Base-by-base conservation (phyloP, 495 filamentous ascomycete genomes). In the Neurospora sp. region DNA sequence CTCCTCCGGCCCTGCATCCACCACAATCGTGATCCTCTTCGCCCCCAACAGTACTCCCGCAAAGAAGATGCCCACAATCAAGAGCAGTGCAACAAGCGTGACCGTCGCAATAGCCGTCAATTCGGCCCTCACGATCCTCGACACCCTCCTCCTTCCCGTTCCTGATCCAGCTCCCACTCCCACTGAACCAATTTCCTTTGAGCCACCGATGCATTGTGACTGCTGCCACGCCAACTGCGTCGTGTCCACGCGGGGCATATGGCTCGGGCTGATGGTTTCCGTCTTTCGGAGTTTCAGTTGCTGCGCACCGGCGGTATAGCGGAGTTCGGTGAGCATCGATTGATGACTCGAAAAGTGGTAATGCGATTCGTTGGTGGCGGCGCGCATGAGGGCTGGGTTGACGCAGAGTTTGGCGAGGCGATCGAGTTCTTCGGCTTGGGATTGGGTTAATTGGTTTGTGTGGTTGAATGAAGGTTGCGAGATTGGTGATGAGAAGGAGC, bases 41-140 rank as follows among this genome's bases (percentile, higher is more conserved):
- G 72, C 72, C 16, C 72, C 72, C 38, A 70, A 22, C 68, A 73
- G 9, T 7, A 70, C 68, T 5, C 72, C 72, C 0, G 72, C 72
- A 38, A 73, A 70, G 68, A 73, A 73, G 38, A 73, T 40, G 0
- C 72, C 40, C 1, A 37, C 41, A 38, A 73, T 68, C 65, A 73
- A 14, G 4, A 69, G 35, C 37, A 73, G 48, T 9, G 72, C 68
- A 3, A 73, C 68, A 0, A 61, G 22, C 18, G 72, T 73, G n/a
- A 44, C 72, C 1, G 72, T 41, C 65, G 69, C 72, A 48, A 73
- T 41, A 16, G 68, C 68, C 41, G 69, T 44, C 22, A 73, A 38
- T 10, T 73, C 72, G 18, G 68, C 27, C 65, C 68, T 73, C 1
- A 70, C 69, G 31, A 73, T 68, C 48, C 38, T 39, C 48, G 35